phyloP scores from a whole-genome alignment of 2,329 filamentous ascomycete genomes.

The Lasiodiplodia citricola region DNA sequence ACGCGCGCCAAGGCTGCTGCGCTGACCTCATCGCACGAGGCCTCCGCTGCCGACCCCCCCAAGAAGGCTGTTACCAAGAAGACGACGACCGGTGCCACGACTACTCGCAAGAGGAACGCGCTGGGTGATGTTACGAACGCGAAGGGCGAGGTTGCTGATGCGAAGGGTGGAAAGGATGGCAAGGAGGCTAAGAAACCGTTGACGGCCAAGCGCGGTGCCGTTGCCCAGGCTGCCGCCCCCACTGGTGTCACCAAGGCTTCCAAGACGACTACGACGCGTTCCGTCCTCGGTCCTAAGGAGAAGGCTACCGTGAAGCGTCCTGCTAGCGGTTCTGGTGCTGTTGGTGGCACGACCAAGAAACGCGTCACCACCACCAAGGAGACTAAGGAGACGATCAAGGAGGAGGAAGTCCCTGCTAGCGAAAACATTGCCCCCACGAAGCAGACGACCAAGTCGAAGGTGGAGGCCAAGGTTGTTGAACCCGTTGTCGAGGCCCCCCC shows the following conservation, averaged over 20 bases:
- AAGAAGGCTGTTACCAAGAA: constrained; percentile 58
- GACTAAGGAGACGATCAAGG: constrained; percentile 57
- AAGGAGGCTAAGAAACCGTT: constrained; percentile 76
- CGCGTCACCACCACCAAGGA: constrained; percentile 56
- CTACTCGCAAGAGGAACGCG: constrained; percentile 75
- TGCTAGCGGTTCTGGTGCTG: constrained; percentile 72
- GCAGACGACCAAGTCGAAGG: constrained; percentile 33
- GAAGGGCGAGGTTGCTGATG: constrained; percentile 51
- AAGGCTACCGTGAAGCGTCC: constrained; percentile 75
- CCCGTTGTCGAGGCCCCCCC: constrained; percentile 38
- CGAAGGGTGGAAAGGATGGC: constrained; percentile 47
- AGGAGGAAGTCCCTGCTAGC: constrained; percentile 62
- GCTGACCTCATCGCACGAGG: constrained; percentile 56
- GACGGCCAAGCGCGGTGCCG: constrained; percentile 64
- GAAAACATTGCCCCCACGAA: constrained; percentile 70
- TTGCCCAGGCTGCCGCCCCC: constrained; percentile 79
- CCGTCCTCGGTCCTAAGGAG: constrained; percentile 70
- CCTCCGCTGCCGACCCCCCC: constrained; percentile 60
- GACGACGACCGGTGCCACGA: constrained; percentile 48
- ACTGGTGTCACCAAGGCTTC: constrained; percentile 80
- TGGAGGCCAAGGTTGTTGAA: constrained; percentile 30
- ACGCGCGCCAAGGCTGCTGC: constrained; percentile 92
- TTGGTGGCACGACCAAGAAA: constrained; percentile 71
- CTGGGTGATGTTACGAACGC: constrained; percentile 92
- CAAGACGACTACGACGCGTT: constrained; percentile 64